Conservation (phyloP, 225 moss, liverwort and hornwort species). For the Anthoceros angustus region DNA sequence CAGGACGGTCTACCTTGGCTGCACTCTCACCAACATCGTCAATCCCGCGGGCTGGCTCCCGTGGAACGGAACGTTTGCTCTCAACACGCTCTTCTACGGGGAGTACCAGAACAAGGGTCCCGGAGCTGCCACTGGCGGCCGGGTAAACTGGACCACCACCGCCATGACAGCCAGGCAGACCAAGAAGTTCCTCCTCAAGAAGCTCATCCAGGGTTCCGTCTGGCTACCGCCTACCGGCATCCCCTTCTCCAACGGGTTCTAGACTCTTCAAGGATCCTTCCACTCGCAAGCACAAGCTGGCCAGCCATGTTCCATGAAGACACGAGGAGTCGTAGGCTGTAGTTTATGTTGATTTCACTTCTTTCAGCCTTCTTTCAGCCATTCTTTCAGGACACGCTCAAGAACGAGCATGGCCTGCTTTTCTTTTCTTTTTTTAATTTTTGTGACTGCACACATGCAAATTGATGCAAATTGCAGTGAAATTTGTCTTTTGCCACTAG, state of each 20-base stretch:
- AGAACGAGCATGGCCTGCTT: no score
- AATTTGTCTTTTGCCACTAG: no score
- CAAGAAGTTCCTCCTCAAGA: constrained; percentile 12
- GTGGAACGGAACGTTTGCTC: constrained; percentile 17
- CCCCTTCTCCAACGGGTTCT: not conserved
- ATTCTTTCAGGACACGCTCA: not conserved
- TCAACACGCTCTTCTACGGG: constrained; percentile 13
- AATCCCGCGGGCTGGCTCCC: constrained; percentile 22
- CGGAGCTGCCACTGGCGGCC: constrained; percentile 5
- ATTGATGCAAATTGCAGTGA: no score
- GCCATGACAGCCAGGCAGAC: constrained; percentile 7
- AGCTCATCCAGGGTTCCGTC: constrained; percentile 10
- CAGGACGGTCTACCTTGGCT: constrained; percentile 14
- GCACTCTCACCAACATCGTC: constrained; percentile 7
- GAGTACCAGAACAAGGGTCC: constrained; percentile 25
- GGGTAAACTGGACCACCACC: constrained; percentile 18
- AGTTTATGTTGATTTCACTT: not conserved
- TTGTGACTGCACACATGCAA: no score
- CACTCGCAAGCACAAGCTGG: not conserved
- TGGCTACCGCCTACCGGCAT: constrained; percentile 18
- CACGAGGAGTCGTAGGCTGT: no score
- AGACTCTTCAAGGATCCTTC: not conserved
- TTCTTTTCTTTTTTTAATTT: no score
- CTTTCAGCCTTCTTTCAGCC: not conserved
- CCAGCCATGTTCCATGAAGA: no score